Evolutionary conservation across 2,329 filamentous ascomycete genomes (phyloP), one percentile per base, ranked within the genome.

Genomic region (Aspergillus japonicus): DNA sequence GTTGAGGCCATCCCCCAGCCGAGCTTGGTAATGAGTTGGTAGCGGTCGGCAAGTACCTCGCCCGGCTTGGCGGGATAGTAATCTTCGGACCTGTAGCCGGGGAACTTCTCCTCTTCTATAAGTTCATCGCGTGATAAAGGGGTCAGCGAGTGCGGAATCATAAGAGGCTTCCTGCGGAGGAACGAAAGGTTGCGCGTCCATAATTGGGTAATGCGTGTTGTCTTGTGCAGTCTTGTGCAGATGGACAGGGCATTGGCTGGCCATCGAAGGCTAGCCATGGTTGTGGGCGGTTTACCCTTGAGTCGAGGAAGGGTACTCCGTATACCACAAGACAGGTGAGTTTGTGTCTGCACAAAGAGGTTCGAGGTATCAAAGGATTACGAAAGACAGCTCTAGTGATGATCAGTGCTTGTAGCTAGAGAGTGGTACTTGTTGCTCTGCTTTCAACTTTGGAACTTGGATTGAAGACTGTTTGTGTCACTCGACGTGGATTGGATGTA

Each of bases 1-100:
- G 78, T 81, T 1, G 76, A 80, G 7, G 68, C 72, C n/a, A 67
- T 66, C 21, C 78, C 78, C 63, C 67, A 80, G 5, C 77, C 78
- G 3, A 81, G 64, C 56, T 81, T 81, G 0, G 71, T 67, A 0
- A 79, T 56, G 0, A 71, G 56, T 62, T 80, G 73, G 51, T 73
- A 81, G 3, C 68, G 62, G 19, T 68, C 59, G 3, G 71, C 66
- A 5, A 80, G 71, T 0, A 77, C 57, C 19, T 80, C 68, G 1
- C 77, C 76, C 0, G 77, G 63, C 0, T 66, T 68, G 35, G 71
- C 75, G 5, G 76, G 75, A 61, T 80, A 80, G 56, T 76, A 80
- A 2, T 63, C 62, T 3, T 71, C 65, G 0, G 74, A 58, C 10
- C 66, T 61, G 52, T 80, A 79, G 10, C 62, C 71, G 0, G 73